A percentile compares a stretch with the other conserved stretches of the same genome.
These are phyloP conservation scores for Clonostachys chloroleuca DNA, from an alignment of 2,329 filamentous ascomycete genomes.

Conservation along the genomic window DNA sequence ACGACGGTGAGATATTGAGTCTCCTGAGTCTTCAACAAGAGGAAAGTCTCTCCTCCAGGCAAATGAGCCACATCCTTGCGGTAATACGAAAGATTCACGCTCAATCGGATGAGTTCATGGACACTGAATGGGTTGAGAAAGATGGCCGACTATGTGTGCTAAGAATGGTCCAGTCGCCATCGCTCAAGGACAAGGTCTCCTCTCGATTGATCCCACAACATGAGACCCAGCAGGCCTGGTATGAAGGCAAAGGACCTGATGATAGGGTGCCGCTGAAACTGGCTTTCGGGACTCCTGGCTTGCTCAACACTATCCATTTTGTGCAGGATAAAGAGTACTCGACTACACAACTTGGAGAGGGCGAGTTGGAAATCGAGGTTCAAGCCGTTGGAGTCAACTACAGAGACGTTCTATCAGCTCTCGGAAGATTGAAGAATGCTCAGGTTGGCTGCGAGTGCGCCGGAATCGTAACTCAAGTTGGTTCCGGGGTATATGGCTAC, in stretches of 20 bases:
- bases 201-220: not conserved
- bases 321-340: conserved; percentile 3
- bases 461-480: conserved; percentile 15
- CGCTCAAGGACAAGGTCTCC: too few species aligned
- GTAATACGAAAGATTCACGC: too few species aligned
- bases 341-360: not conserved
- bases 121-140: too few species aligned
- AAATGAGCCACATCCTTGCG: too few species aligned
- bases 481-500: conserved; percentile 6
- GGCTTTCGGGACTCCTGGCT: not conserved
- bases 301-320: not conserved
- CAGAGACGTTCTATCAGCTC: conserved; percentile 16
- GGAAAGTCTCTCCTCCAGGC: too few species aligned
- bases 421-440: conserved; percentile 9
- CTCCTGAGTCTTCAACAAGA: too few species aligned
- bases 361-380: conserved; percentile 19
- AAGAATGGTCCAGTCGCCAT: too few species aligned
- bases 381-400: conserved; percentile 11
- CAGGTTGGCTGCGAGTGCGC: conserved; percentile 11
- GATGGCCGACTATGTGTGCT: too few species aligned
- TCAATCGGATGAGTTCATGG: too few species aligned
- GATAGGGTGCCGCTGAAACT: conserved; percentile 2
- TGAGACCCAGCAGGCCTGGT: not conserved
- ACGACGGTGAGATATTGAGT: too few species aligned
- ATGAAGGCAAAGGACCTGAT: not conserved